Evolutionary conservation across 2,329 filamentous ascomycete species (phyloP), one percentile per base, ranked within the genome.

Genomic region (Pyrenochaeta sp.): DNA sequence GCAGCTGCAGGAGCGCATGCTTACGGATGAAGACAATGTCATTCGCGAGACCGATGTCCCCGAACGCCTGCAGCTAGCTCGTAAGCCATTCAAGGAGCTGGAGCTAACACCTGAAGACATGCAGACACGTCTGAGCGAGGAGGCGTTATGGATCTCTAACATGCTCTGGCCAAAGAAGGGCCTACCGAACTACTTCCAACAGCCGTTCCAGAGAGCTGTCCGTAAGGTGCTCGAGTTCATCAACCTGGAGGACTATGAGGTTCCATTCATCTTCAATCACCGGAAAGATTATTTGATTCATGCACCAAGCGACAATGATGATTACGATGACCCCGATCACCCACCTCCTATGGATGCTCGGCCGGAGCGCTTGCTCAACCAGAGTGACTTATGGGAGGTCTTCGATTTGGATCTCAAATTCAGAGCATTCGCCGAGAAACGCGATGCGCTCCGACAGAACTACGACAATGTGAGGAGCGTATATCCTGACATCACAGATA

Each of bases 261-360:
- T 97, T 1, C 94, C 95, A 0, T 99, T 97, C 77, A 95, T 99
- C 67, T 97, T 97, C 78, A 94, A 97, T 77, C 95, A 99, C 73
- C 92, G 95, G 60, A 97, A 97, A 78, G 95, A 99, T 76, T 99
- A 98, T 73, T 85, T 99, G 43, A 96, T 99, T 55, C 92, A 98
- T 72, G 90, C 89, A 65, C 93, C 91, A 72, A 80, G 84, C n/a
- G 81, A 84, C 39, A 80, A 84, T 12, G 81, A 84, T 28, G 84
- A 86, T 6, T 88, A 81, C 75, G 88, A 73, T 78, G 82, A 87
- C 62, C 84, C 85, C 15, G 84, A 89, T 56, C 90, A 94, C 64
- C 88, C 85, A 1, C 88, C 89, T 1, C 88, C 92, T 57, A 91
- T 89, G 72, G 88, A 89, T 55, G 87, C 94, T 56, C 82, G 82